A percentile compares a stretch with the other conserved stretches of the same genome.
Evolutionary conservation across 768 basidiomycete genomes (phyloP).

Genomic region (Russula compacta): DNA sequence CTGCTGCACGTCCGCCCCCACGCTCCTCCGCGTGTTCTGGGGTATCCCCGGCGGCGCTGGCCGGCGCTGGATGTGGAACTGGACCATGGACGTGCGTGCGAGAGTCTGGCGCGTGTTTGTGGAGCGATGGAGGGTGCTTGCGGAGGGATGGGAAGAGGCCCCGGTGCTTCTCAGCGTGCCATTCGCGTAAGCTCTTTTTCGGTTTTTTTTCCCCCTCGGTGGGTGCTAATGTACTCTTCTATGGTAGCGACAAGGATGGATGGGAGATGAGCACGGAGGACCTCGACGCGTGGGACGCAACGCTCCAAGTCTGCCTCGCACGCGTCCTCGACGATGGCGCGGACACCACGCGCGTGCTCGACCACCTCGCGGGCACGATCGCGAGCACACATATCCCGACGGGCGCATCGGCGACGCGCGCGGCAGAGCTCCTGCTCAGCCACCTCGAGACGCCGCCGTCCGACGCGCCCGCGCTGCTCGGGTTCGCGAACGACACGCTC

Average conservation of each 20-base stretch:
- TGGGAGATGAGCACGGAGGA: constrained; percentile 53
- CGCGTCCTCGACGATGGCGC: constrained; percentile 53
- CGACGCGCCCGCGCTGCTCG: constrained; percentile 45
- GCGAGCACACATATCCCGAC: constrained; percentile 31
- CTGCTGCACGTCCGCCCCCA: constrained; percentile 27
- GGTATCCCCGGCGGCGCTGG: constrained; percentile 22
- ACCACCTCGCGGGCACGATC: constrained; percentile 44
- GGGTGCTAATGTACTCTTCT: not conserved
- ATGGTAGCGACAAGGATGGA: constrained; percentile 21
- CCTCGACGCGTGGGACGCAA: constrained; percentile 47
- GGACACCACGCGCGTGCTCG: constrained; percentile 44
- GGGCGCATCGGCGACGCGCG: constrained; percentile 37
- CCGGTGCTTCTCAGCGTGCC: constrained; percentile 49
- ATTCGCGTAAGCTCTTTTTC: constrained; percentile 41
- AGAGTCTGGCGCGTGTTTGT: constrained; percentile 50
- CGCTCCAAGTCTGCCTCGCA: constrained; percentile 42
- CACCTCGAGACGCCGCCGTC: constrained; percentile 46
- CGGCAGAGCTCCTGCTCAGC: constrained; percentile 54
- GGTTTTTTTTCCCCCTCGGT: not conserved
- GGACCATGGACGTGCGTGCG: constrained; percentile 37
- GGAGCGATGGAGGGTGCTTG: constrained; percentile 44
- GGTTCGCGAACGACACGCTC: constrained; percentile 53
- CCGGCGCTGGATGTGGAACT: constrained; percentile 24
- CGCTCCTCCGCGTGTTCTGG: constrained; percentile 33
- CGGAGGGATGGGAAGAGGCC: constrained; percentile 43